A percentile compares a stretch with the other conserved stretches of the same genome.
Conservation (phyloP, 225 moss, liverwort and hornwort species). For the Physcomitrellopsis africana region DNA sequence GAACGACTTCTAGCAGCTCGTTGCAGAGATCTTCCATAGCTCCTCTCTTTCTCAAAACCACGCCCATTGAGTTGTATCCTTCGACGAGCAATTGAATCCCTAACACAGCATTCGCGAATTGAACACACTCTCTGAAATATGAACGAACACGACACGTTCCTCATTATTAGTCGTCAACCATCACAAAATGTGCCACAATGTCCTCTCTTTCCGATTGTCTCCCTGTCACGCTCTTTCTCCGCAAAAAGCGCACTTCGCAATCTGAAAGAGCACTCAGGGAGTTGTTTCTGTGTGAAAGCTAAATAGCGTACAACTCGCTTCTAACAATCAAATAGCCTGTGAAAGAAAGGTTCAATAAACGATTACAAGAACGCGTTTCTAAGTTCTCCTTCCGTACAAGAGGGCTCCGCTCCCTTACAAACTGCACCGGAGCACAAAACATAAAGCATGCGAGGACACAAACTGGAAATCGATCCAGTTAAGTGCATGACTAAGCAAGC, state of each 20-base stretch:
- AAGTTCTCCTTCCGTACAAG: too few relatives aligned
- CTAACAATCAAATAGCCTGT: too few relatives aligned
- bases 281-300: background rate
- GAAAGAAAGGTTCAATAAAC: too few relatives aligned
- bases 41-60: background rate
- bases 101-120: background rate
- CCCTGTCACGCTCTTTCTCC: background rate
- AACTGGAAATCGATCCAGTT: too few relatives aligned
- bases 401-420: too few relatives aligned
- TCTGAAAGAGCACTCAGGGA: constrained; percentile 2
- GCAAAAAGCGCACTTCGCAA: background rate
- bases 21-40: constrained; percentile 41
- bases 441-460: too few relatives aligned
- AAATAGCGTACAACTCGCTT: too few relatives aligned
- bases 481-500: too few relatives aligned
- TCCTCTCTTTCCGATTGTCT: background rate
- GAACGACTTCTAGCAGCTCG: constrained; percentile 37
- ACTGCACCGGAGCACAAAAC: too few relatives aligned
- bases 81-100: constrained; percentile 30
- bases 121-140: background rate
- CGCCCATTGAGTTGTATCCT: constrained; percentile 6
- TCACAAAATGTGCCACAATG: background rate
- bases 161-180: too few relatives aligned
- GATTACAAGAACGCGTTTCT: too few relatives aligned
- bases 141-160: too few relatives aligned